Base-by-base conservation (phyloP, 2,329 filamentous ascomycete genomes). In the Hypomyces rosellus region DNA sequence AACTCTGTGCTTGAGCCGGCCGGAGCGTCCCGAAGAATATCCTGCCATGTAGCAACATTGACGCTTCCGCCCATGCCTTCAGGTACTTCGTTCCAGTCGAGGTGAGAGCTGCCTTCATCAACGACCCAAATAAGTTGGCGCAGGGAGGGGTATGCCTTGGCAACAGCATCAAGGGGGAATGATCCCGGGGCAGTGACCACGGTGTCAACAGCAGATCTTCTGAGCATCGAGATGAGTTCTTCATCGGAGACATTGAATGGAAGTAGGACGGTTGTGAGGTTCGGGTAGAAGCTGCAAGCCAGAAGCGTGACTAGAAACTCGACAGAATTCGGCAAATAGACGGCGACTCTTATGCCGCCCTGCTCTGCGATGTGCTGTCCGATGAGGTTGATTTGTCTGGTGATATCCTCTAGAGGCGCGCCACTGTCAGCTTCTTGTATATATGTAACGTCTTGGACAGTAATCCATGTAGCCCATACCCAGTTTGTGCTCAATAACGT, bases 21-120 rank as follows among this genome's bases (percentile, higher is more conserved):
- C 15, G 82, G 80, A 56, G 78, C 76, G 54, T 93, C 87, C 56
- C 86, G 81, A 22, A 96, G 73, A 48, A 97, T 79, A 53, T 96
- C 88, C 62, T 95, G 88, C 91, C 92, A 99, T 13, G 92, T 93
- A n/a, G 84, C 81, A 14, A 96, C 87, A 50, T 87, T 87, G 54
- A 95, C 76, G 54, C 78, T 83, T 51, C 85, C 81, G 14, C 85
- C 85, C 50, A 85, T 84, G 46, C 87, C 86, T 62, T 86, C 80
- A 11, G 91, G 90, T 2, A 91, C 81, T 64, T 92, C 88, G 59
- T 89, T 91, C 91, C 92, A 99, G 69, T 96, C 91, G 78, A 99
- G 86, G 65, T 97, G 92, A 59, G 83, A 82, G 72, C 85, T 96
- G 39, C 89, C 89, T 62, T 89, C 81, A 61, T 96, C 92, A 5